Conservation (phyloP, 1,284 basidiomycete species). For the Trametes versicolor region DNA sequence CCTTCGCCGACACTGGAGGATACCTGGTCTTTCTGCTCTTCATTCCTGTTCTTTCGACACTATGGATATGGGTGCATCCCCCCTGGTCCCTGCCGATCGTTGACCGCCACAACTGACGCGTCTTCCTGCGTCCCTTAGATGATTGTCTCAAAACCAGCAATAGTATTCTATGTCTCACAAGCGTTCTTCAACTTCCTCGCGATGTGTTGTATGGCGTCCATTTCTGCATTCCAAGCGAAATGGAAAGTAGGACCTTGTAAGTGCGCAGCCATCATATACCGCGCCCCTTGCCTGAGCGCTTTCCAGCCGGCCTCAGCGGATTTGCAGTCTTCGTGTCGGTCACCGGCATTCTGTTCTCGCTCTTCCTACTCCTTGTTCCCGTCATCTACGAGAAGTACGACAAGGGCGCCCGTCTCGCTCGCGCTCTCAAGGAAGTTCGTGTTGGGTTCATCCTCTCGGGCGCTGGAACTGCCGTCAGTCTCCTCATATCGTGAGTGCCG, state of each 20-base stretch:
- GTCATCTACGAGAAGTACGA: constrained; percentile 89
- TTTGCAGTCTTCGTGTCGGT: constrained; percentile 87
- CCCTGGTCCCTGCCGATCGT: constrained; percentile 25
- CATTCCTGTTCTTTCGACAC: constrained; percentile 65
- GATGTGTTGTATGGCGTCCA: constrained; percentile 88
- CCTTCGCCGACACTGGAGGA: constrained; percentile 54
- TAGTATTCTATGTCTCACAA: constrained; percentile 77
- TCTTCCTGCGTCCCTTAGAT: constrained; percentile 59
- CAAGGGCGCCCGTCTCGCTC: constrained; percentile 77
- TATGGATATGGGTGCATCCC: constrained; percentile 71
- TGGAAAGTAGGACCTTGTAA: constrained; percentile 85
- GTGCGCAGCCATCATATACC: constrained; percentile 46
- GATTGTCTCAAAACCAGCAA: constrained; percentile 84
- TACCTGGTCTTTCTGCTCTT: constrained; percentile 68
- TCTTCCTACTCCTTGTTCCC: constrained; percentile 80
- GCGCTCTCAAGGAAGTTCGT: constrained; percentile 82
- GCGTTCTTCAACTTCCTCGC: constrained; percentile 91
- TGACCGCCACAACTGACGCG: constrained; percentile 32
- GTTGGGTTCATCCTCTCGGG: constrained; percentile 84
- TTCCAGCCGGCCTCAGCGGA: constrained; percentile 81
- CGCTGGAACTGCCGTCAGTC: constrained; percentile 67
- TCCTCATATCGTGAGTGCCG: constrained; percentile 76
- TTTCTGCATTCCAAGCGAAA: constrained; percentile 87
- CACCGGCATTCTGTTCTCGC: constrained; percentile 73
- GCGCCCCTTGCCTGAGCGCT: constrained; percentile 9